Evolutionary conservation across 2,329 filamentous ascomycete genomes (phyloP).

Genomic region (Pestalotiopsis sp.): DNA sequence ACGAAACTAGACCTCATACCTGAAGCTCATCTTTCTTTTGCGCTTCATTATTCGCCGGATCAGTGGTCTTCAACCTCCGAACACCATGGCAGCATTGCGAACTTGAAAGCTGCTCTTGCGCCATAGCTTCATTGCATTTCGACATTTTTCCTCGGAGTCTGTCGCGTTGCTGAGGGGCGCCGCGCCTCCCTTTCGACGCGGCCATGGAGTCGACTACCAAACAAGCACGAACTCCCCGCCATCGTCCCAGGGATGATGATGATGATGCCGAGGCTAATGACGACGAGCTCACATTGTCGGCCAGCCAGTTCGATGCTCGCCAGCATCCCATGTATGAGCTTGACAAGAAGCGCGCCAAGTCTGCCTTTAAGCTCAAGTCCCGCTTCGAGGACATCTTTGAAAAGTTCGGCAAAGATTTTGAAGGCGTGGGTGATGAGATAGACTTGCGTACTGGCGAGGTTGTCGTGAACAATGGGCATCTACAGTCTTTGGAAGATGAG

Average conservation of each 20-base stretch:
- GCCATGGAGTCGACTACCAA: conserved; percentile 64
- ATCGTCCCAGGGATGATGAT: conserved; percentile 38
- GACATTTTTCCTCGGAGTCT: background rate
- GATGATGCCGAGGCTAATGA: conserved; percentile 44
- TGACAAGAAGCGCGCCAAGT: conserved; percentile 63
- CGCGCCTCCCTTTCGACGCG: background rate
- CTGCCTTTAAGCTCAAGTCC: conserved; percentile 76
- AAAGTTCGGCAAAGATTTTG: conserved; percentile 85
- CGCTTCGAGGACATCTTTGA: conserved; percentile 86
- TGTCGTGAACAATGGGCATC: conserved; percentile 88
- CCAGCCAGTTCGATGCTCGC: conserved; percentile 48
- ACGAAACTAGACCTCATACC: background rate
- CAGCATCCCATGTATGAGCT: conserved; percentile 61
- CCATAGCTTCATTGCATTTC: background rate
- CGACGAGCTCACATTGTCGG: conserved; percentile 51
- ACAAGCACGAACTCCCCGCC: conserved; percentile 55
- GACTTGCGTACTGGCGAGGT: conserved; percentile 81
- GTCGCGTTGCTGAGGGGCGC: background rate
- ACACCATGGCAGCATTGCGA: background rate
- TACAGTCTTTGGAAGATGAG: conserved; percentile 53
- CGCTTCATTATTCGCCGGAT: background rate
- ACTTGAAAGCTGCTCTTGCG: background rate
- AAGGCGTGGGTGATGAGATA: conserved; percentile 84
- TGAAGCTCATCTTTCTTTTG: background rate
- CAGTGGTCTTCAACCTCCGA: background rate